Base-by-base conservation (phyloP, 192 early-diverging fungal species). In the Coemansia sp. region DNA sequence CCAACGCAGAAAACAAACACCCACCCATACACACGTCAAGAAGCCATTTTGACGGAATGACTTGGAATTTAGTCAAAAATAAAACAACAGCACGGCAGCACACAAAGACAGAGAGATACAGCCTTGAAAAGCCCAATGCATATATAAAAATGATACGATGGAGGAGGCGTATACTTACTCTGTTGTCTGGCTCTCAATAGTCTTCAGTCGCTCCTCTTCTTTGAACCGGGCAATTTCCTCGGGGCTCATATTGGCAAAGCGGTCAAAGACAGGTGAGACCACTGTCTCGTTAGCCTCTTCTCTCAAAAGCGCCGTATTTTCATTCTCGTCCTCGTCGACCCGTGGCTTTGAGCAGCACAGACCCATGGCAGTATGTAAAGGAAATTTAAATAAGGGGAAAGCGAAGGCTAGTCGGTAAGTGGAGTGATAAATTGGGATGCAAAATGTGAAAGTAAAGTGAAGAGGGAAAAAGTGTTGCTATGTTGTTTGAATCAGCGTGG, bases 191-290 rank as follows among this genome's bases (percentile, higher is more conserved):
- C 63, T 58, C 52, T 74, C 63, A 5, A 74, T 53, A 19, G 13
- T 23, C 46, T 66, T 61, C 14, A 74, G 63, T 47, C 59, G 63
- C 59, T 74, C 71, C 13, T 58, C 59, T 17, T 74, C 71, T 23
- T 46, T 46, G 24, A 62, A 28, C 4, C 52, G 63, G 19, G 55
- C 51, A 1, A 46, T 39, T 52, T 74, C 71, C 37, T 55, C 58
- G 10, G 55, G 36, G 29, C 42, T 66, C 35, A 66, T 43, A 35
- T 73, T 61, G 5, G 70, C 70, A 32, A 66, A 73, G 42, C 59
- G 70, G 70, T 73, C 64, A 4, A 49, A 53, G 39, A 28, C 50
- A 5, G 34, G 32, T n/a, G 53, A 43, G 22, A 29, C 28, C 13
- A 33, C 33, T 35, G 34, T 54, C 26, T 59, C 42, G 19, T 27